A percentile compares a stretch with the other conserved stretches of the same genome.
Evolutionary conservation across 2,329 filamentous ascomycete species (phyloP).

Genomic region (Fusarium tuaranense): DNA sequence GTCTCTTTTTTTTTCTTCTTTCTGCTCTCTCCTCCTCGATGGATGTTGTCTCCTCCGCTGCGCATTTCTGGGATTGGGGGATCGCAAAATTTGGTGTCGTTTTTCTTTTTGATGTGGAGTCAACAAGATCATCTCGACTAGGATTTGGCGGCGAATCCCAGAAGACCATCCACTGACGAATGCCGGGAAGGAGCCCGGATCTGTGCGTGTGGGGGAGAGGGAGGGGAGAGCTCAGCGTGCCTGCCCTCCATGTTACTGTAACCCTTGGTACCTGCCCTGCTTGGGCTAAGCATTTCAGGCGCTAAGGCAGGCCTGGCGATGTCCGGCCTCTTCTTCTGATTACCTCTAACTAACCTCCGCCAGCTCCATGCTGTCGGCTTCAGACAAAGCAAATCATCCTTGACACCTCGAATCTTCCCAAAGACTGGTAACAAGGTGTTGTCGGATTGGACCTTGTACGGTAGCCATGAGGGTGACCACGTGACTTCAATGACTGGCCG

Average conservation of each 20-base stretch:
- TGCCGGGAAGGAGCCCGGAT: constrained; percentile 20
- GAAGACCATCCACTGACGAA: constrained; percentile 5
- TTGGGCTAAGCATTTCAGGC: constrained; percentile 7
- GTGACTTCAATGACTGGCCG: too few species aligned
- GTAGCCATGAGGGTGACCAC: too few species aligned
- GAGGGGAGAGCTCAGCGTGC: not conserved
- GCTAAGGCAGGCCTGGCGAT: constrained; percentile 31
- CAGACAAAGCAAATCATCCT: constrained; percentile 16
- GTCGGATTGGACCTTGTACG: too few species aligned
- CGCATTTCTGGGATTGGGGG: constrained; percentile 14
- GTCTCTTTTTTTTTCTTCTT: not conserved
- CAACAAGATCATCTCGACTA: constrained; percentile 28
- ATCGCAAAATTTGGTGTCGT: constrained; percentile 13
- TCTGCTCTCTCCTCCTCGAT: constrained; percentile 17
- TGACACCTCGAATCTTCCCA: not conserved
- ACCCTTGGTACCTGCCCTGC: constrained; percentile 7
- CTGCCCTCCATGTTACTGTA: not conserved
- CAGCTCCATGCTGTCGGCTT: constrained; percentile 11
- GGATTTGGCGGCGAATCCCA: constrained; percentile 12
- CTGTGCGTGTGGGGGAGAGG: constrained; percentile 31
- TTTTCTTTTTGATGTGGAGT: constrained; percentile 28
- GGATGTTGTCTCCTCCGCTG: constrained; percentile 19
- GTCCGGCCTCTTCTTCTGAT: not conserved
- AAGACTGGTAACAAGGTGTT: not conserved
- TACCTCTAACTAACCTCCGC: not conserved